phyloP scores from a whole-genome alignment of 202 grass and related monocot genomes.

The Hordeum pubiflorum region DNA sequence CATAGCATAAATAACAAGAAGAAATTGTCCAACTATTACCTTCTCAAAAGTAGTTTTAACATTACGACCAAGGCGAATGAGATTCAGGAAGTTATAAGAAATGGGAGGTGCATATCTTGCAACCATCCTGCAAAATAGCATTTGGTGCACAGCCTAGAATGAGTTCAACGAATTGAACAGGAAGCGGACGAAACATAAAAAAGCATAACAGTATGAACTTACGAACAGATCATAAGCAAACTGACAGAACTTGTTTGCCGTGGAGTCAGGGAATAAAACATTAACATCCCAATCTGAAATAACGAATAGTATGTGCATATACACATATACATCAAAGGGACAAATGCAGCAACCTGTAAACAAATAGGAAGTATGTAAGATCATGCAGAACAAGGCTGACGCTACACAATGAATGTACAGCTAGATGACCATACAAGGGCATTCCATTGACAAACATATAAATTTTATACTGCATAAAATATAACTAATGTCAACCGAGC shows the following conservation, averaged over 20 bases:
- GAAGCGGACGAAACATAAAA: slow-evolving; percentile 16
- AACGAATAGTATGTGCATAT: slow-evolving; percentile 99
- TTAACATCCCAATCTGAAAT: slow-evolving; percentile 98
- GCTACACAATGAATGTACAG: not conserved
- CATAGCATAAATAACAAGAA: slow-evolving; percentile 13
- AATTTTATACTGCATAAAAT: not conserved
- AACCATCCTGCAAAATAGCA: slow-evolving; percentile 85
- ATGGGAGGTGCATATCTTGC: slow-evolving; percentile 97
- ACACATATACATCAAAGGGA: slow-evolving; percentile 98
- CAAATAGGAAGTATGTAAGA: slow-evolving; percentile 19
- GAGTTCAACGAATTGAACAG: slow-evolving; percentile 16
- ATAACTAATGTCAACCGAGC: not conserved
- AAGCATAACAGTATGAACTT: slow-evolving; percentile 42
- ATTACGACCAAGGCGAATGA: slow-evolving; percentile 82
- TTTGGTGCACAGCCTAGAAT: slow-evolving; percentile 20
- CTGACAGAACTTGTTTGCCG: slow-evolving; percentile 95
- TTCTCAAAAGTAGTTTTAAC: slow-evolving; percentile 97
- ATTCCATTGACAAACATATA: not conserved
- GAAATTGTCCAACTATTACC: slow-evolving; percentile 34
- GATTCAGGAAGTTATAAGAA: slow-evolving; percentile 99
- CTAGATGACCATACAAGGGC: not conserved
- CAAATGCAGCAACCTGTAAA: slow-evolving; percentile 84
- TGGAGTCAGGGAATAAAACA: slow-evolving; percentile 98
- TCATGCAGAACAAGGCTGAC: not conserved
- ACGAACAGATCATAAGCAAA: slow-evolving; percentile 99